A percentile compares a stretch with the other conserved stretches of the same genome.
phyloP scores from a whole-genome alignment of 1,139 yeast species.

The Pichia sp. region DNA sequence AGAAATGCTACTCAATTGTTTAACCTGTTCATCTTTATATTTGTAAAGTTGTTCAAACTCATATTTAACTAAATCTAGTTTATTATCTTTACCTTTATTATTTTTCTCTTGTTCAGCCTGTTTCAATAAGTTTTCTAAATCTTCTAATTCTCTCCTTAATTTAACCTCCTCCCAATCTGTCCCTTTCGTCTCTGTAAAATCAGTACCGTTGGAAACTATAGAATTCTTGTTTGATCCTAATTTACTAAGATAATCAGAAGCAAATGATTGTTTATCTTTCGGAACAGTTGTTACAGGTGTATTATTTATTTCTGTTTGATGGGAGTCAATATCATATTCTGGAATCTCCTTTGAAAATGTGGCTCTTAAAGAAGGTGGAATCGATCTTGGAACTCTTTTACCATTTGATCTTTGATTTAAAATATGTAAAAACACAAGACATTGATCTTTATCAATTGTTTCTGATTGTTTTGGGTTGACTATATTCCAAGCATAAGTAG shows the following conservation, averaged over 20 bases:
- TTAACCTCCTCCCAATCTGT: conserved; percentile 91
- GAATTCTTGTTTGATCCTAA: conserved; percentile 34
- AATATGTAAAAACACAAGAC: conserved; percentile 81
- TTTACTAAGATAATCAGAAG: conserved; percentile 39
- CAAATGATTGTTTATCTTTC: conserved; percentile 38
- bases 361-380: conserved; percentile 89
- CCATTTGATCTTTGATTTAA: conserved; percentile 88
- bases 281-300: conserved; percentile 19
- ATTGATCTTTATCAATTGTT: conserved; percentile 90
- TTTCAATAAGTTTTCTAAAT: conserved; percentile 58
- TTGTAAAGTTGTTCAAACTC: conserved; percentile 79
- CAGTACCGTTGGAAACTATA: conserved; percentile 25
- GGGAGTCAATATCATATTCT: conserved; percentile 58
- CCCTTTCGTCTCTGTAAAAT: conserved; percentile 46
- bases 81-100: conserved; percentile 38
- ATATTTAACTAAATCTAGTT: conserved; percentile 42
- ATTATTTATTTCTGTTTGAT: conserved; percentile 37
- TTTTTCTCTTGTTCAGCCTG: conserved; percentile 52
- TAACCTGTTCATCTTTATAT: conserved; percentile 55
- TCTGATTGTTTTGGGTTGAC: conserved; percentile 86
- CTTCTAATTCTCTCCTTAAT: conserved; percentile 69
- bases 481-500: conserved; percentile 91
- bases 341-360: conserved; percentile 86
- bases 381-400: conserved; percentile 82
- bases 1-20: conserved; percentile 22